Percentiles rank a stretch among this genome's conserved stretches.
Evolutionary conservation across 306 rosid species (phyloP).

Genomic region (Prunus campanulata): DNA sequence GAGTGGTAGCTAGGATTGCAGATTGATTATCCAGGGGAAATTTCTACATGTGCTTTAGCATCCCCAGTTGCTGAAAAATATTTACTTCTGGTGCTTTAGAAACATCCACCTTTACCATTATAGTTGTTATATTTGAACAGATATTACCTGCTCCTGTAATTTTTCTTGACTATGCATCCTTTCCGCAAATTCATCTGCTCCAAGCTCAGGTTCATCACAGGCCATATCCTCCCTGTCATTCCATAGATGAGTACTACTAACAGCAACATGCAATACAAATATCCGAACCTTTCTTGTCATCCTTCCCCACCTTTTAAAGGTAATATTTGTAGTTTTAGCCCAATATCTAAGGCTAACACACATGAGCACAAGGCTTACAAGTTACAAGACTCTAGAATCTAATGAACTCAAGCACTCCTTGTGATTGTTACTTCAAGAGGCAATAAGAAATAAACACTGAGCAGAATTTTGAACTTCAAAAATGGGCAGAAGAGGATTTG

Average conservation of each 20-base stretch:
- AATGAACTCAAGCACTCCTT: not conserved
- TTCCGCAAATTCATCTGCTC: slow-evolving; percentile 59
- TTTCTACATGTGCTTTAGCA: slow-evolving; percentile 72
- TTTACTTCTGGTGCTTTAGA: slow-evolving; percentile 13
- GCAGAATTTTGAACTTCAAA: not conserved
- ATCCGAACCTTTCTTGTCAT: not conserved
- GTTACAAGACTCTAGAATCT: not conserved
- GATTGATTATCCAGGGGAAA: slow-evolving; percentile 71
- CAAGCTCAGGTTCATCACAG: slow-evolving; percentile 88
- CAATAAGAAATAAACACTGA: not conserved
- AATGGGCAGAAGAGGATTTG: slow-evolving; percentile 19
- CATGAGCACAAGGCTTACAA: not conserved
- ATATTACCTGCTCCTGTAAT: slow-evolving; percentile 56
- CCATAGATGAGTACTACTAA: slow-evolving; percentile 11
- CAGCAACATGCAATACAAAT: not conserved
- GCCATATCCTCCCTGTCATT: slow-evolving; percentile 76
- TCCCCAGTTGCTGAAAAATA: slow-evolving; percentile 70
- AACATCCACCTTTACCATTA: slow-evolving; percentile 10
- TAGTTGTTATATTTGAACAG: not conserved
- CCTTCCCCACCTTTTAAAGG: not conserved
- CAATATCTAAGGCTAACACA: not conserved
- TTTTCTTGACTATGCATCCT: slow-evolving; percentile 30
- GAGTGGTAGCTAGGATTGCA: slow-evolving; percentile 38
- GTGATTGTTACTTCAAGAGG: not conserved
- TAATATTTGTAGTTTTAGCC: not conserved